Evolutionary conservation across 2,329 filamentous ascomycete species (phyloP), one percentile per base, ranked within the genome.

Genomic region (Apiospora sp.): DNA sequence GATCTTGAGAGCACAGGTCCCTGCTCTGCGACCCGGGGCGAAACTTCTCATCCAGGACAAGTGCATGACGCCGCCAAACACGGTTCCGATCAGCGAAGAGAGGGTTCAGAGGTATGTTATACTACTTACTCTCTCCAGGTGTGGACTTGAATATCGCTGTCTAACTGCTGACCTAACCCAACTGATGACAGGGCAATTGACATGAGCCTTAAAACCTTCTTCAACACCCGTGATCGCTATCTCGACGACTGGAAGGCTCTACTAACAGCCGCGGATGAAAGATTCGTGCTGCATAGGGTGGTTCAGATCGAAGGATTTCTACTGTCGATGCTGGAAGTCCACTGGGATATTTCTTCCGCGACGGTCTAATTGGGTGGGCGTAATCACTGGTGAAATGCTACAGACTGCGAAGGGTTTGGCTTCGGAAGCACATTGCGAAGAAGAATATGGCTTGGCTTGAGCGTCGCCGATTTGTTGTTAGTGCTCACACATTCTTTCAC

Each of bases 321-420:
- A 10, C 67, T 68, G 13, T 44, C 67, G 41, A 68, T 68, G 41
- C 41, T 68, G 2, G 67, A 68, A 41, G 67, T 68, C n/a, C 67
- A 44, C 44, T 68, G 67, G 67, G 41, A 68, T 71, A 74, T 72
- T 72, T 68, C 69, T 90, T 12, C 16, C 30, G 54, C 10, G n/a
- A n/a, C n/a, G n/a, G n/a, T n/a, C n/a, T n/a, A n/a, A n/a, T n/a
- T n/a, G n/a, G n/a, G n/a, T n/a, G n/a, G n/a, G n/a, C n/a, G n/a
- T n/a, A n/a, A n/a, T n/a, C n/a, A n/a, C n/a, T n/a, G n/a, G n/a
- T n/a, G n/a, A n/a, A n/a, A n/a, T n/a, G n/a, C n/a, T n/a, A n/a
- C n/a, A n/a, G n/a, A n/a, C n/a, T n/a, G n/a, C n/a, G n/a, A n/a
- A n/a, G n/a, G n/a, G n/a, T n/a, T n/a, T n/a, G n/a, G n/a, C n/a